Base-by-base conservation (phyloP, 202 grass and related monocot species). In the Musa balbisiana region DNA sequence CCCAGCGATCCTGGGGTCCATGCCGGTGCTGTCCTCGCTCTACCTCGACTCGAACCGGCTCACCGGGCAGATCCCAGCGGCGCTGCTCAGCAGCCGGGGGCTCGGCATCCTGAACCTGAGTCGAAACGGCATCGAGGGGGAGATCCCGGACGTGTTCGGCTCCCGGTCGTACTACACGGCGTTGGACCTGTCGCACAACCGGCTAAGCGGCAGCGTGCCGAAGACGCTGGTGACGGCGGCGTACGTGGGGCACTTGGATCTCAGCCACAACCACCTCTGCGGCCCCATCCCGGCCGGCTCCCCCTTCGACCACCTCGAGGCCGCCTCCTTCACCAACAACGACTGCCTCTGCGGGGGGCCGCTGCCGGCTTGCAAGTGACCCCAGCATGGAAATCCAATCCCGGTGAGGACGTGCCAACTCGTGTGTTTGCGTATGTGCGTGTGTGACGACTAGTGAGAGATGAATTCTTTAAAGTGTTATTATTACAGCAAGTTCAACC, bases 31-130 rank as follows among this genome's bases (percentile, higher is more conserved):
- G 5, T 8, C 33, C 4, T 43, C 17, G 22, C 81, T 96, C 10
- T 77, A 88, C 80, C 83, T 96, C 10, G 92, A 84, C 21, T 22
- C 76, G 11, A 96, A 96, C 76, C 62, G 66, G 71, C 76, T 96
- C 24, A 83, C 89, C 3, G 85, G 89, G 0, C 56, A 63, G 43
- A 83, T 96, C 33, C 92, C 89, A 10, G 60, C 79, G 51, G 80
- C 8, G 43, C 65, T 96, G 14, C 81, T 92, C 5, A 72, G 79
- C 69, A 90, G 58, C 81, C 76, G 54, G 67, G 92, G 92, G 69
- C 81, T 96, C 11, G 87, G 89, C 17, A 96, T 96, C 62, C 25
- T 96, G 17, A 96, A 96, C 79, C 76, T 96, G 74, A 96, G 92
- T 81, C 73, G 79, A 43, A 96, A 96, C 84, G 83, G 83, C 16